Evolutionary conservation across 306 rosid species (phyloP), one percentile per base, ranked within the genome.

Genomic region (Inga leiocalycina): DNA sequence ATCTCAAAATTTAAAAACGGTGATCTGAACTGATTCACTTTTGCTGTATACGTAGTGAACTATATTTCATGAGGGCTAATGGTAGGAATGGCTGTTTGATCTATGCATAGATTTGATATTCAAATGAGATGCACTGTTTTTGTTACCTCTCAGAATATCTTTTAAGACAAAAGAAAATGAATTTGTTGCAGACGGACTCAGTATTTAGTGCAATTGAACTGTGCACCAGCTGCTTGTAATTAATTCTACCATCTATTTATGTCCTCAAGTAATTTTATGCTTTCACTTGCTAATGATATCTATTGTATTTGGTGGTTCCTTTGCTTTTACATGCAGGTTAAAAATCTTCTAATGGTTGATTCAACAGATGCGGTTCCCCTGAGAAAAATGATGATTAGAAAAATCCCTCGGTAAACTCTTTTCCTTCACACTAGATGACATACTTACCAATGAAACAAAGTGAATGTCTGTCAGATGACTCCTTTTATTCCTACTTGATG

Each of bases 281-380:
- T 22, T 76, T 69, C 24, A 49, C 37, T 79, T 73, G 41, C 12
- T 74, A 17, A 44, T 65, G 30, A 72, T 64, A 24, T 74, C 68
- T 71, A 11, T 51, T 37, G 51, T 56, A 71, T 66, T 54, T 70
- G 65, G 52, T 62, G 34, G 76, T 82, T 72, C 35, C 35, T 48
- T 77, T 43, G 68, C 67, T 59, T 80, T 24, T 82, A 52, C 84
- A 15, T 89, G 79, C 91, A 96, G 99, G 99, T 94, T 78, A 96
- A 96, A 88, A 96, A 94, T 91, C 97, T 96, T 62, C 83, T 94
- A 84, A 88, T 91, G 86, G 88, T 96, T 91, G 93, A 91, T 88
- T 89, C 90, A 39, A 88, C 85, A 71, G 97, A 90, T 74, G 84
- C 84, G 75, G 93, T 92, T 86, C 78, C 97, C 69, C 85, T 96